These are phyloP conservation scores for Camelina hispida DNA, from an alignment of 345 rosid species.

Conservation along the genomic window DNA sequence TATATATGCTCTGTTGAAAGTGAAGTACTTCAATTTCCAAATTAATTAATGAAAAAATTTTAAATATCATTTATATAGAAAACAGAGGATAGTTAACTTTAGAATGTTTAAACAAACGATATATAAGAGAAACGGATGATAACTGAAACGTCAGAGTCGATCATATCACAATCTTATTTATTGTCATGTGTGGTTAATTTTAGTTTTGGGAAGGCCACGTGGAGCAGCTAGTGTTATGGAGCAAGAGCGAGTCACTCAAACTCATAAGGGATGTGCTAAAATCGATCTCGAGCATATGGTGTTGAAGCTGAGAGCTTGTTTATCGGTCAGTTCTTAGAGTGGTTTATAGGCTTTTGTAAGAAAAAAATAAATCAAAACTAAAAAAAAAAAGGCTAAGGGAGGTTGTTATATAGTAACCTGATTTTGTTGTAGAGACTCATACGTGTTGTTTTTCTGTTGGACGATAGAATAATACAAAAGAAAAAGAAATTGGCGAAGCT, in stretches of 20 bases:
- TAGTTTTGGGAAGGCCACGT: constrained; percentile 10
- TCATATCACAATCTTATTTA: background rate
- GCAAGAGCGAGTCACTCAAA: constrained; percentile 44
- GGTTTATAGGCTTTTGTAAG: no score
- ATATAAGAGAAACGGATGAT: background rate
- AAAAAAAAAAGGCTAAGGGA: no score
- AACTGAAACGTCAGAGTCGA: no score
- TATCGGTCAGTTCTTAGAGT: no score
- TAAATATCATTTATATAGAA: background rate
- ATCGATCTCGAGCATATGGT: constrained; percentile 33
- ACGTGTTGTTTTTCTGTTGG: no score
- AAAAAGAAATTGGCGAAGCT: no score
- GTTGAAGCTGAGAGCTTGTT: constrained; percentile 38
- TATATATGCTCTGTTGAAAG: no score
- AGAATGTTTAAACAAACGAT: background rate
- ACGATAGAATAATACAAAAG: no score
- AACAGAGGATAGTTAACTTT: background rate
- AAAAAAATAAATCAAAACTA: no score
- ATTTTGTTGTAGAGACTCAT: no score
- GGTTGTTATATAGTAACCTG: no score
- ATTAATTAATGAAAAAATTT: background rate
- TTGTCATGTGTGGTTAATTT: background rate
- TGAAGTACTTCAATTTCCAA: background rate
- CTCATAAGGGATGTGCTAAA: constrained; percentile 18
- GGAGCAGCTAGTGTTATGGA: constrained; percentile 38